Percentiles rank a stretch among this genome's conserved stretches.
Evolutionary conservation across 345 rosid species (phyloP).

Genomic region (Erucastrum elatum): DNA sequence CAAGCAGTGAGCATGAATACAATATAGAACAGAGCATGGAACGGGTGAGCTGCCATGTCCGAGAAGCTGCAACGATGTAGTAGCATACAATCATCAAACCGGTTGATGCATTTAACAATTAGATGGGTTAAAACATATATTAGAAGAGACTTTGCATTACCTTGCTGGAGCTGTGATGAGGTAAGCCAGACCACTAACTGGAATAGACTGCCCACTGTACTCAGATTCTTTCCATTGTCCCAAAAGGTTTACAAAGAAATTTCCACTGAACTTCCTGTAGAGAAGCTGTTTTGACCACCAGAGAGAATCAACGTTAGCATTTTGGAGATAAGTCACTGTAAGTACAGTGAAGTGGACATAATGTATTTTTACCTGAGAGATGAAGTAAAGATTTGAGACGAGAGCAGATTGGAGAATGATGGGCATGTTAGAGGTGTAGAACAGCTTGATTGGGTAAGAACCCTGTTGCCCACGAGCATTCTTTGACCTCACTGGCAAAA

Average conservation of each 20-base stretch:
- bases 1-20: constrained; percentile 82
- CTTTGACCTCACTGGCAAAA: constrained; percentile 87
- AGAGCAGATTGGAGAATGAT: constrained; percentile 84
- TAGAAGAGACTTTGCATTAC: constrained; percentile 37
- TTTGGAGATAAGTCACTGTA: not conserved
- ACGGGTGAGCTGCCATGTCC: constrained; percentile 88
- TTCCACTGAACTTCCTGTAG: constrained; percentile 76
- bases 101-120: no score
- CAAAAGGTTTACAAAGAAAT: constrained; percentile 76
- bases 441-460: constrained; percentile 82
- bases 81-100: no score
- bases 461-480: constrained; percentile 95
- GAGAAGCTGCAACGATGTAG: constrained; percentile 60
- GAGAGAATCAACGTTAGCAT: not conserved
- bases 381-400: constrained; percentile 79
- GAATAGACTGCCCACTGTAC: constrained; percentile 72
- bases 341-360: not conserved
- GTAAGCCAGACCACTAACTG: constrained; percentile 83
- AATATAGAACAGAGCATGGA: constrained; percentile 82
- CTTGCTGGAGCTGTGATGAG: constrained; percentile 85
- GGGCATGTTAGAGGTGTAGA: constrained; percentile 95
- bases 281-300: constrained; percentile 53
- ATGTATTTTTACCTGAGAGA: constrained; percentile 64
- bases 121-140: no score
- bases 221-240: constrained; percentile 91